phyloP scores from a whole-genome alignment of 495 filamentous ascomycete genomes.

The Jackrogersella multiformis region DNA sequence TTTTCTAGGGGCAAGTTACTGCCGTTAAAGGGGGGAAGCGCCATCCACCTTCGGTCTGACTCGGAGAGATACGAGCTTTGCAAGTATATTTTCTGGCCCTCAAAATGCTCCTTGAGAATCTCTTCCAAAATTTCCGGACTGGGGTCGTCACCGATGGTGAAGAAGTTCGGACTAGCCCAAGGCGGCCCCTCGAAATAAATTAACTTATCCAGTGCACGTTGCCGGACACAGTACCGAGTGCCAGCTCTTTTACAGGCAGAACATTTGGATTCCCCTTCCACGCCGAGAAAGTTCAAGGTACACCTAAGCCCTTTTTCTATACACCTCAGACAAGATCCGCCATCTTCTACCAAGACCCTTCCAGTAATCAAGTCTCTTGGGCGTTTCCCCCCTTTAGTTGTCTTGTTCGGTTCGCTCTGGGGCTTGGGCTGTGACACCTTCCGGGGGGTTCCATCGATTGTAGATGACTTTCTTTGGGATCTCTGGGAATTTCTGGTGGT shows the following conservation, averaged over 20 bases:
- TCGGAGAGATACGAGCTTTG: constrained; percentile 16
- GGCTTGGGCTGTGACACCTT: neutral
- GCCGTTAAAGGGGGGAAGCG: constrained; percentile 38
- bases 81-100: constrained; percentile 10
- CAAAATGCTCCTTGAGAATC: constrained; percentile 22
- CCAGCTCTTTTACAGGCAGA: constrained; percentile 29
- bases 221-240: constrained; percentile 25
- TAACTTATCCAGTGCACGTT: neutral
- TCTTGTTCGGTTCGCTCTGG: neutral
- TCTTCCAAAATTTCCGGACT: constrained; percentile 14
- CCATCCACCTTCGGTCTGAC: neutral
- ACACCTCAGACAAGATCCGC: constrained; percentile 33
- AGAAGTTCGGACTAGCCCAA: constrained; percentile 41
- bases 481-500: neutral
- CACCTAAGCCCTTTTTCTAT: constrained; percentile 39
- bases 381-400: neutral
- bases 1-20: constrained; percentile 5
- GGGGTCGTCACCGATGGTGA: constrained; percentile 4
- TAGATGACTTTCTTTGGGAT: neutral
- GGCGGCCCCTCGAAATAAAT: constrained; percentile 22
- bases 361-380: constrained; percentile 30
- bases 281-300: constrained; percentile 35
- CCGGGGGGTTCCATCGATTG: neutral
- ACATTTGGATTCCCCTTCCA: constrained; percentile 26
- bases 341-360: constrained; percentile 20